A percentile compares a stretch with the other conserved stretches of the same genome.
Evolutionary conservation across 2,329 filamentous ascomycete species (phyloP).

Genomic region (Harringtonia lauricola): DNA sequence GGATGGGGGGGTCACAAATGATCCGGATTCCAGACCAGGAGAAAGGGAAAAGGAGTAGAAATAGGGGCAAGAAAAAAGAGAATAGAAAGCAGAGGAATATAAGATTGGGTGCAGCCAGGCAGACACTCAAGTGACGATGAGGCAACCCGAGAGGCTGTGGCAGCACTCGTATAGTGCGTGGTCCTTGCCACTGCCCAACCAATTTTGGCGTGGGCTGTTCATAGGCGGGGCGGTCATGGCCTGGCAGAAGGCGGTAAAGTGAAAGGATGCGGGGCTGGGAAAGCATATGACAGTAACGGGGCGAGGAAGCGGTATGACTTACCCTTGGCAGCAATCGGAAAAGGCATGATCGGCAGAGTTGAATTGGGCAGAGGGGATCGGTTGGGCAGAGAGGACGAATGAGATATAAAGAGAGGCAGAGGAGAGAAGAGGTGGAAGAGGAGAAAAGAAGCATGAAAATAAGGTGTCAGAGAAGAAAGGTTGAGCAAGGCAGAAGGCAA

Average conservation of each 20-base stretch:
- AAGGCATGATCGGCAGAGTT: slow-evolving; percentile 19
- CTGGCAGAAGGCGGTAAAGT: no score
- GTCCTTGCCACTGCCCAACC: slow-evolving; percentile 2
- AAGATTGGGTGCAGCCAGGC: not conserved
- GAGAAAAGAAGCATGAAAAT: not conserved
- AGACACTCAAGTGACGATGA: not conserved
- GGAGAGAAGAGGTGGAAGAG: not conserved
- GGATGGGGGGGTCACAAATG: not conserved
- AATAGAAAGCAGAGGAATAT: not conserved
- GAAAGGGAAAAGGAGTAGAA: no score
- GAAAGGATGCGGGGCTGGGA: no score
- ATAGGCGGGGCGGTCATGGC: no score
- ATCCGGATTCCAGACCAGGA: not conserved
- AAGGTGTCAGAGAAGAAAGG: not conserved
- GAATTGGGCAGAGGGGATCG: not conserved
- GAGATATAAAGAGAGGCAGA: not conserved
- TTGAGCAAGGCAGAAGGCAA: not conserved
- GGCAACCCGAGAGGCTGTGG: not conserved
- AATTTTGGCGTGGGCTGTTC: not conserved
- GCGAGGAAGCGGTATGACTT: slow-evolving; percentile 22
- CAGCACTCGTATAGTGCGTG: not conserved
- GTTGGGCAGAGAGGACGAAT: not conserved
- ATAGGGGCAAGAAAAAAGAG: no score
- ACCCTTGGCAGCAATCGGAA: slow-evolving; percentile 27
- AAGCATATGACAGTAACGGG: slow-evolving; percentile 2